A percentile compares a stretch with the other conserved stretches of the same genome.
These are phyloP conservation scores for Gossypium rotundifolium DNA, from an alignment of 345 rosid species.

Conservation along the genomic window DNA sequence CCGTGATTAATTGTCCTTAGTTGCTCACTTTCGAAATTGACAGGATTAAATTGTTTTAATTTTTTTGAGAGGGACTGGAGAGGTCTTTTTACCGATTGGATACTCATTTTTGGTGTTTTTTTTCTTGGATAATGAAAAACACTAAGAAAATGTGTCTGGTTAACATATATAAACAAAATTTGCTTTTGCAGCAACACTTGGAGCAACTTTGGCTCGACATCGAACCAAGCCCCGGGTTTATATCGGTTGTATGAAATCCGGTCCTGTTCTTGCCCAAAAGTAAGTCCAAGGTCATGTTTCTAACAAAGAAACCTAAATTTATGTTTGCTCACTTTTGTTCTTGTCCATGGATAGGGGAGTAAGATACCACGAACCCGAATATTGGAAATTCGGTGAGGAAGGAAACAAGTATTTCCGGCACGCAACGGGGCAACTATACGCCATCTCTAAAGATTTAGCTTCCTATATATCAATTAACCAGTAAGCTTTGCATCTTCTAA, in stretches of 20 bases:
- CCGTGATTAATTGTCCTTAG: too few species aligned
- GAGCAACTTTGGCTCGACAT: conserved; percentile 72
- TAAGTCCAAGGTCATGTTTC: conserved; percentile 37
- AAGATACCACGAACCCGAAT: conserved; percentile 92
- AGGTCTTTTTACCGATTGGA: neutral
- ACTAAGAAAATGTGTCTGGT: too few species aligned
- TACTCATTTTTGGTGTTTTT: neutral
- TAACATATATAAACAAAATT: neutral
- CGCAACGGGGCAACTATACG: conserved; percentile 93
- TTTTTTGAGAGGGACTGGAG: too few species aligned
- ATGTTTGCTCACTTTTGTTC: conserved; percentile 10
- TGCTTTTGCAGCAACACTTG: conserved; percentile 72
- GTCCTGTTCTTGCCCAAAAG: conserved; percentile 96
- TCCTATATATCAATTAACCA: conserved; percentile 79
- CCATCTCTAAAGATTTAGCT: conserved; percentile 79
- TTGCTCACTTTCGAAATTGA: too few species aligned
- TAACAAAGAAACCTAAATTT: neutral
- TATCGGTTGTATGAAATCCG: conserved; percentile 97
- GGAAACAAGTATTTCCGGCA: conserved; percentile 96
- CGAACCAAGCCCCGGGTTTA: conserved; percentile 70
- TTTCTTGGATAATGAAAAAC: too few species aligned
- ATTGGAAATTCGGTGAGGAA: conserved; percentile 96
- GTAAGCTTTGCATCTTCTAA: conserved; percentile 37
- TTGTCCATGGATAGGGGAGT: conserved; percentile 56
- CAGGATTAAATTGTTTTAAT: too few species aligned